These are phyloP conservation scores for Hemisphaericaspora lyxosophila DNA, from an alignment of 1,139 yeast genomes.

Conservation along the genomic window DNA sequence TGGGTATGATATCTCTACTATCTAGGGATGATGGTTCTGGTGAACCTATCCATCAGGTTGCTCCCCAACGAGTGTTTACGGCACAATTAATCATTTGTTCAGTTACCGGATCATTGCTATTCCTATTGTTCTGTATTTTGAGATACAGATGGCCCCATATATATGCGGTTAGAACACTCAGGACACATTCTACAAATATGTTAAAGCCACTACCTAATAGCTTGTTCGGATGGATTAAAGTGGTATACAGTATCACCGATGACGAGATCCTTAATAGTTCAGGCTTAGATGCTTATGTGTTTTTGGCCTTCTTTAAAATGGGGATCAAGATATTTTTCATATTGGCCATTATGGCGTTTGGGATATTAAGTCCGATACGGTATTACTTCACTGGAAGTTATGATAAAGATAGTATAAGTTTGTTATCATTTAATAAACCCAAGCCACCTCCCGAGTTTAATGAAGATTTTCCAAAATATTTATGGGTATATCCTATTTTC, in stretches of 20 bases:
- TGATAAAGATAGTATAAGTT: constrained; percentile 36
- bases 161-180: constrained; percentile 48
- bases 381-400: constrained; percentile 48
- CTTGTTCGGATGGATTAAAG: constrained; percentile 43
- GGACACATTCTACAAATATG: constrained; percentile 24
- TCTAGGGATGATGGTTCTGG: constrained; percentile 1
- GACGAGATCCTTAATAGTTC: constrained; percentile 42
- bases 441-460: constrained; percentile 21
- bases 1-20: background rate
- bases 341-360: constrained; percentile 38
- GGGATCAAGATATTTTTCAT: constrained; percentile 41
- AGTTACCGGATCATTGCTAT: constrained; percentile 36
- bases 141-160: constrained; percentile 52
- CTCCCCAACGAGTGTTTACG: constrained; percentile 47
- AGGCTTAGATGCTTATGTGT: constrained; percentile 50
- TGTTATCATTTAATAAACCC: constrained; percentile 9
- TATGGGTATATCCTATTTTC: constrained; percentile 84
- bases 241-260: constrained; percentile 36
- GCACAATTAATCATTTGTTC: constrained; percentile 43
- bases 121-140: constrained; percentile 40
- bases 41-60: constrained; percentile 19
- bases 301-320: constrained; percentile 45
- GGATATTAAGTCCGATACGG: constrained; percentile 43
- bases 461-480: constrained; percentile 33
- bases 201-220: constrained; percentile 38